Conservation (phyloP, 257 asterid species). For the Henckelia pumila region DNA sequence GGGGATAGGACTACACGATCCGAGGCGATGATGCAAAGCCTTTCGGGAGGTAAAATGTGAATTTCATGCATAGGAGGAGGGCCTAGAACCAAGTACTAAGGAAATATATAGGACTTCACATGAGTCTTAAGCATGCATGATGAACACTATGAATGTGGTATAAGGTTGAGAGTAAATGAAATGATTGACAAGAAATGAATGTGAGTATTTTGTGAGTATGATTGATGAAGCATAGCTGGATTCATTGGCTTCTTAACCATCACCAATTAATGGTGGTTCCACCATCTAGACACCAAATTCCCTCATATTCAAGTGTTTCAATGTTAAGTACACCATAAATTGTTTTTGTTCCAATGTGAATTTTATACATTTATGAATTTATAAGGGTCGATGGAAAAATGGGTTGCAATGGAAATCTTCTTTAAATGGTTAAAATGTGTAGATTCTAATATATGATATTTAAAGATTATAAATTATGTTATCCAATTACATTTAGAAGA, state of each 20-base stretch:
- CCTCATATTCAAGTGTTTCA: not conserved
- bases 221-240: conserved; percentile 1
- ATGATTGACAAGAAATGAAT: conserved; percentile 22
- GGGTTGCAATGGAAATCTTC: too few species aligned
- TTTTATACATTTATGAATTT: not conserved
- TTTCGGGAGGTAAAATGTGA: not conserved
- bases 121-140: not conserved
- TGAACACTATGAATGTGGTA: conserved; percentile 27
- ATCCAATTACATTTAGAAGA: too few species aligned
- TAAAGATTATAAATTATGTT: too few species aligned
- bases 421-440: conserved; percentile 14
- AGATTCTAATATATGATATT: not conserved
- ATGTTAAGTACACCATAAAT: not conserved
- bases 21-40: not conserved
- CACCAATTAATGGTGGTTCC: conserved; percentile 1
- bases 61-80: not conserved
- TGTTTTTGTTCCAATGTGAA: not conserved
- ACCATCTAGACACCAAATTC: not conserved
- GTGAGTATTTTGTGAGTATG: not conserved
- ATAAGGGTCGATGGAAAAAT: conserved; percentile 23
- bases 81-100: not conserved
- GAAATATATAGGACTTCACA: not conserved
- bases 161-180: conserved; percentile 23
- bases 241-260: not conserved
- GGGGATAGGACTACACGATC: not conserved